Evolutionary conservation across 805 yeast genomes (phyloP).

Genomic region (Yamadazyma tumulicola): DNA sequence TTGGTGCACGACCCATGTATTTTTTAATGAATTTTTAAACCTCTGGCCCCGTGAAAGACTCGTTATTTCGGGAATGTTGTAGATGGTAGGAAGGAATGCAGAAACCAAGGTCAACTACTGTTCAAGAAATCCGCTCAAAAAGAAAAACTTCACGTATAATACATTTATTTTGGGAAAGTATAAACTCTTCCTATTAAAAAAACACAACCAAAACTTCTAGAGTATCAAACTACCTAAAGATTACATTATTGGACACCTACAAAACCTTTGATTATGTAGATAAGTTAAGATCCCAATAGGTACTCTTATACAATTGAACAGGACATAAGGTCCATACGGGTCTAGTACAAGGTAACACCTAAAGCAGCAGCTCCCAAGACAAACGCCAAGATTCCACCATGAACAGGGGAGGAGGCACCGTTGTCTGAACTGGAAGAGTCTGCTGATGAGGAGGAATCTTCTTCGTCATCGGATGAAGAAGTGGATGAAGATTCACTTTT

Average conservation of each 20-base stretch:
- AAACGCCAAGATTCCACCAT: slow-evolving; percentile 17
- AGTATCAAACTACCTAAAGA: no score
- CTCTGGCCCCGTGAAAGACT: no score
- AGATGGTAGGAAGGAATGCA: no score
- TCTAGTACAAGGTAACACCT: slow-evolving; percentile 32
- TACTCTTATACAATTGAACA: not conserved
- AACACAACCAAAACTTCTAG: not conserved
- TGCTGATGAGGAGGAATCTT: slow-evolving; percentile 22
- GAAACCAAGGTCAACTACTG: not conserved
- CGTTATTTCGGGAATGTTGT: no score
- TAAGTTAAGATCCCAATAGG: no score
- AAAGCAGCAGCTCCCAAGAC: slow-evolving; percentile 33
- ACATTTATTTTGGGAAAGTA: slow-evolving; percentile 1
- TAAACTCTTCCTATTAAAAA: not conserved
- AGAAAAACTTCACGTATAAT: not conserved
- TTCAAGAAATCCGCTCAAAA: not conserved
- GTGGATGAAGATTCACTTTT: slow-evolving; percentile 25
- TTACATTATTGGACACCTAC: no score
- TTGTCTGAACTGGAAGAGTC: slow-evolving; percentile 15
- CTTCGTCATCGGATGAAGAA: slow-evolving; percentile 5
- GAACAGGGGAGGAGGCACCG: slow-evolving; percentile 14
- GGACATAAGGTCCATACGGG: no score
- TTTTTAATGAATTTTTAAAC: no score
- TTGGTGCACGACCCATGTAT: no score
- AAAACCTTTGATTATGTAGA: no score